Evolutionary conservation across 192 early-diverging fungal genomes (phyloP), one percentile per base, ranked within the genome.

Genomic region (Lunasporangiospora selenospora): DNA sequence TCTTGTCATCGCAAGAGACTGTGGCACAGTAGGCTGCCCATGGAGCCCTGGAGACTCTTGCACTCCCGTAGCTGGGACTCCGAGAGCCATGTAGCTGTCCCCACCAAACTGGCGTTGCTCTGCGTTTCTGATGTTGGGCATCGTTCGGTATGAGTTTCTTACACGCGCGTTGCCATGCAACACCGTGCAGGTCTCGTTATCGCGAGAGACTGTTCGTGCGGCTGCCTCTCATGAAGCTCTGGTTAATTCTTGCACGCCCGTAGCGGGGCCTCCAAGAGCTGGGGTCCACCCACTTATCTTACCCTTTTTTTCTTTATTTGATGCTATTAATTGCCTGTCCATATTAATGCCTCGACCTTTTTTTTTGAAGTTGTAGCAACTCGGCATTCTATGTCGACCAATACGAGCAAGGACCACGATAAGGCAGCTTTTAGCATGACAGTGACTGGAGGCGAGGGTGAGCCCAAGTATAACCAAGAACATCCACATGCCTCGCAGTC

Each of bases 171-270:
- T 56, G 39, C 31, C 40, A 56, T 56, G 29, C 53, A 56, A 56
- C 53, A 42, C 53, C 40, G 53, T 40, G 27, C 53, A 56, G 53
- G 53, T 56, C 53, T 56, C 40, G 40, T 42, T 56, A 56, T 56
- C 23, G 53, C 40, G 37, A 56, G 53, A 43, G 53, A 42, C 40
- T 56, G 53, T 38, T 56, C 18, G 54, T 21, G 56, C 56, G 56
- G 55, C 56, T n/a, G 56, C 56, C 44, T 45, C 32, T 38, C 44
- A 58, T 58, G 56, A 38, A 58, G 56, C 56, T 58, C 56, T 58
- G 56, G 56, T 47, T 58, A 58, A 58, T 15, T 58, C 56, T 46
- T 58, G 56, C 42, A 44, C 55, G 55, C 42, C 55, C 26, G 16
- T 21, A 57, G 42, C 55, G 32, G 27, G 42, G 42, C 41, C 55